Base-by-base conservation (phyloP, 805 yeast species). In the Cyberlindnera mrakii region DNA sequence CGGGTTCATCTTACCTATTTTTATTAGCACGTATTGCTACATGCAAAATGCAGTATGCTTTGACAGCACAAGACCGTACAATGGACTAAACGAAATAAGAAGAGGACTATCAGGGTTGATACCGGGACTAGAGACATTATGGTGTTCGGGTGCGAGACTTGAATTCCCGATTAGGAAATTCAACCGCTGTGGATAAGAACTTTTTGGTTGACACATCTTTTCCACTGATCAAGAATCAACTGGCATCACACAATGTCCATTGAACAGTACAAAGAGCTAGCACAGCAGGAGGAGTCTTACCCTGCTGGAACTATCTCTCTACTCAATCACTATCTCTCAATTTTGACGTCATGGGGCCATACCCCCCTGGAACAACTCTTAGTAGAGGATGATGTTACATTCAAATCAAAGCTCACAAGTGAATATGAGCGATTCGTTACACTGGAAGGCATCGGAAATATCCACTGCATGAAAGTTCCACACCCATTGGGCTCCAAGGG, bases 301-400 rank as follows among this genome's bases (percentile, higher is more conserved):
- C 39, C 39, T 9, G 16, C 27, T 13, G 15, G 33, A 10, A 13
- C 23, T 11, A 8, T 27, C 8, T 25, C 39, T 16, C 10, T 3
- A 3, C 9, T 36, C 15, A 14, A 27, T 6, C 39, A 36, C 33
- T 36, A 30, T 27, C 31, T 23, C 29, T 6, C 27, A n/a, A 17
- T 17, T 5, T 31, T 37, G 40, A n/a, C 20, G 5, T 18, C 40
- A 6, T 37, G 20, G 37, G 39, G 10, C 8, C 20, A 30, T 16
- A 50, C 59, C 1, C 43, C 47, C 18, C 34, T 57, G 11, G 58
- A 57, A 37, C 18, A 25, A 15, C 35, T 41, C 6, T 25, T 56
- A 5, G 23, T 53, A 3, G 39, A 43, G 10, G 58, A 55, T 33
- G 43, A 48, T 7, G 41, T 39, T 0, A 51, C 56, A 0, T 57